Percentiles rank a stretch among this genome's conserved stretches.
phyloP scores from a whole-genome alignment of 495 filamentous ascomycete species.

The Bombardia bombarda region DNA sequence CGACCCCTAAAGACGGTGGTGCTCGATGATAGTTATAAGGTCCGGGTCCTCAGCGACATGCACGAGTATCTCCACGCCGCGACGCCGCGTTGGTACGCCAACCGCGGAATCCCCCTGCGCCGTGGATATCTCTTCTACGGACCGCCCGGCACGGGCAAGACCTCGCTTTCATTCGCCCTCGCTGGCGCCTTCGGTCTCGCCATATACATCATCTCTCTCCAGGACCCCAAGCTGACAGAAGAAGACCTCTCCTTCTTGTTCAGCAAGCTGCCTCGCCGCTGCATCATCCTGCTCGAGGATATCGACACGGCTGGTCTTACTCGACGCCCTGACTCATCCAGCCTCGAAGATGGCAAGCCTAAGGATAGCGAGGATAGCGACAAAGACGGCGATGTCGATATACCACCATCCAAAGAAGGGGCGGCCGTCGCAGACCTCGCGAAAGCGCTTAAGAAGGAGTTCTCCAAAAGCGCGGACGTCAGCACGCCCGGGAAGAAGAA shows the following conservation, averaged over 20 bases:
- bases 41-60: constrained; percentile 66
- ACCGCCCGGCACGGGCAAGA: constrained; percentile 62
- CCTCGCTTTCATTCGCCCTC: constrained; percentile 53
- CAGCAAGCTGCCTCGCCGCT: constrained; percentile 51
- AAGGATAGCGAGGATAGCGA: neutral
- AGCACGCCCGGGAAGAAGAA: constrained; percentile 15
- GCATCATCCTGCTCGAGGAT: constrained; percentile 64
- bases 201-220: constrained; percentile 57
- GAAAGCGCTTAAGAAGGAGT: constrained; percentile 25
- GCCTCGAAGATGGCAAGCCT: neutral
- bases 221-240: constrained; percentile 58
- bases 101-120: constrained; percentile 83
- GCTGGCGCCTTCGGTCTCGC: constrained; percentile 63
- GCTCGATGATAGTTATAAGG: constrained; percentile 66
- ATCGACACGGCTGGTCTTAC: constrained; percentile 62
- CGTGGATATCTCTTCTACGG: constrained; percentile 81
- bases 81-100: constrained; percentile 68
- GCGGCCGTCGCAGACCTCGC: constrained; percentile 29
- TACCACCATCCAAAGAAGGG: constrained; percentile 11
- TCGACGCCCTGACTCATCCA: constrained; percentile 25
- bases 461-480: constrained; percentile 7
- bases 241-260: constrained; percentile 63
- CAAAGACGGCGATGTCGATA: constrained; percentile 2
- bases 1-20: constrained; percentile 79
- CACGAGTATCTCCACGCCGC: constrained; percentile 77